phyloP scores from a whole-genome alignment of 805 yeast species.

The Kuraishia capsulata region DNA sequence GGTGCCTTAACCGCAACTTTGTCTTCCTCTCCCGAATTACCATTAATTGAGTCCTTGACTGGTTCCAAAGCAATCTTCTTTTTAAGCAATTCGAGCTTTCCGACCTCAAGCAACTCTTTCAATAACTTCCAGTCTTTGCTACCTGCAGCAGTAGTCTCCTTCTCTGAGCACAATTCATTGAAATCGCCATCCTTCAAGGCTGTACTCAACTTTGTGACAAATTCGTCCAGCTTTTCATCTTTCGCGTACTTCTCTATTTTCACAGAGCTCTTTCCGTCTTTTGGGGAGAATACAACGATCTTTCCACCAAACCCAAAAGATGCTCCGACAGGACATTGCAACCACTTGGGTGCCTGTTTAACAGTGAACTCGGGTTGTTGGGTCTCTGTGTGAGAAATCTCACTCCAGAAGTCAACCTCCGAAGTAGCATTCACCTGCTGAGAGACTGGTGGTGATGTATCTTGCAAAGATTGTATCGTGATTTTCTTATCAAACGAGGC shows the following conservation, averaged over 20 bases:
- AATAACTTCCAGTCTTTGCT: slow-evolving; percentile 62
- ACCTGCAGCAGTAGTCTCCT: slow-evolving; percentile 33
- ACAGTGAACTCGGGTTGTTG: slow-evolving; percentile 65
- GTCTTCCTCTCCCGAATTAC: slow-evolving; percentile 5
- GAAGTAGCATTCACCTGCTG: slow-evolving; percentile 29
- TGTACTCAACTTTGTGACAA: slow-evolving; percentile 33
- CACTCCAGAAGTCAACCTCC: slow-evolving; percentile 84
- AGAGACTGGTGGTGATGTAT: slow-evolving; percentile 54
- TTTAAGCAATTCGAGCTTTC: slow-evolving; percentile 40
- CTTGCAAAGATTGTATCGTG: slow-evolving; percentile 79
- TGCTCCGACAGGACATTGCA: slow-evolving; percentile 62
- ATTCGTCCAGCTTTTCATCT: slow-evolving; percentile 24
- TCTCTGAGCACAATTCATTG: slow-evolving; percentile 43
- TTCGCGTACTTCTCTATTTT: slow-evolving; percentile 31
- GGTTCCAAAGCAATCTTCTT: slow-evolving; percentile 20
- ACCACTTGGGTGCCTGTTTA: slow-evolving; percentile 87
- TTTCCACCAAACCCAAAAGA: slow-evolving; percentile 94
- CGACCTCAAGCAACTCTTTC: slow-evolving; percentile 38
- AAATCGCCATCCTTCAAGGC: slow-evolving; percentile 54
- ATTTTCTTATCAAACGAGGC: slow-evolving; percentile 85
- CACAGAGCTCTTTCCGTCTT: slow-evolving; percentile 30
- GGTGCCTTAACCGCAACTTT: slow-evolving; percentile 1
- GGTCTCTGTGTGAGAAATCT: slow-evolving; percentile 56
- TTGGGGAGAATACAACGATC: slow-evolving; percentile 38
- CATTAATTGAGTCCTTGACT: background rate